Conservation (phyloP, 441 rosid genomes). For the Omphalea diandra region DNA sequence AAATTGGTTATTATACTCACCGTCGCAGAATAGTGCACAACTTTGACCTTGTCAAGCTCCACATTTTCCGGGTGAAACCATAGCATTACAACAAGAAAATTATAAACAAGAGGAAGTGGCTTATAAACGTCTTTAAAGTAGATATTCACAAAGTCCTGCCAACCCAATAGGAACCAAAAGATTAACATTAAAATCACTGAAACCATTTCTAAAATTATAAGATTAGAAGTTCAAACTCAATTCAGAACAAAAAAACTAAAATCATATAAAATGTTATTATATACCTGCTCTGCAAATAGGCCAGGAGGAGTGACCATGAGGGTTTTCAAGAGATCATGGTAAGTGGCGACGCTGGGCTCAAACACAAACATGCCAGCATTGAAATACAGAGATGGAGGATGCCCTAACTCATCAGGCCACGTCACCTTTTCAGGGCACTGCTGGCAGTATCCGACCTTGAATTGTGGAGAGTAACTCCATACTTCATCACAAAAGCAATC, state of each 20-base stretch:
- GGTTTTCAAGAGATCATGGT: conserved; percentile 54
- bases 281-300: conserved; percentile 39
- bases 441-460: conserved; percentile 51
- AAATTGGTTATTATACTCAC: conserved; percentile 23
- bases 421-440: conserved; percentile 47
- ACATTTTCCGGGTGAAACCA: conserved; percentile 72
- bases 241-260: conserved; percentile 59
- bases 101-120: conserved; percentile 52
- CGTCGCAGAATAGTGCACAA: conserved; percentile 65
- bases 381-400: conserved; percentile 60
- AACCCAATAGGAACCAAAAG: too few species aligned
- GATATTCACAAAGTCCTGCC: conserved; percentile 65
- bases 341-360: too few species aligned
- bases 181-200: too few species aligned
- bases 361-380: conserved; percentile 79
- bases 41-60: too few species aligned
- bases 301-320: conserved; percentile 33
- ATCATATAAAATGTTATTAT: conserved; percentile 44
- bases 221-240: neutral
- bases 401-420: conserved; percentile 50
- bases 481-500: conserved; percentile 75
- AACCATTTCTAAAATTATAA: too few species aligned
- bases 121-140: conserved; percentile 52
- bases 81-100: conserved; percentile 60
- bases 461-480: conserved; percentile 56